These are phyloP conservation scores for Aspergillus niger DNA, from an alignment of 2,329 filamentous ascomycete genomes.

Conservation along the genomic window DNA sequence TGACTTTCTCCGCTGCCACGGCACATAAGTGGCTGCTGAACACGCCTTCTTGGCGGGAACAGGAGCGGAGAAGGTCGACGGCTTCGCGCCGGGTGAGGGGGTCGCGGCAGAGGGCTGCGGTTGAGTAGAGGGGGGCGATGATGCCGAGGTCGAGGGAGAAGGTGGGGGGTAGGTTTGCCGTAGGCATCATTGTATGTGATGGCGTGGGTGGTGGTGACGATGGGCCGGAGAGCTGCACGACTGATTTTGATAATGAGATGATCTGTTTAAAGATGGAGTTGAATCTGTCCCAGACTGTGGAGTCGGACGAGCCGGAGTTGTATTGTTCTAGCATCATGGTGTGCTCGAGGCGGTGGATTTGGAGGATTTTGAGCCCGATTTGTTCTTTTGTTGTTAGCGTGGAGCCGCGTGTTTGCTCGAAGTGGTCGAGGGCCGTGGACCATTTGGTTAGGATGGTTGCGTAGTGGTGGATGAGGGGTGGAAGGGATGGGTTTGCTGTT, in stretches of 20 bases:
- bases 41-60: conserved; percentile 26
- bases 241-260: conserved; percentile 26
- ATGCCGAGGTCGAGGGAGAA: conserved; percentile 36
- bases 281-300: conserved; percentile 28
- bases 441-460: not conserved
- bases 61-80: conserved; percentile 25
- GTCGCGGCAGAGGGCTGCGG: conserved; percentile 33
- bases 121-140: conserved; percentile 28
- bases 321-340: conserved; percentile 10
- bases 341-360: conserved; percentile 9
- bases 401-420: conserved; percentile 5
- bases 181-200: too few relatives aligned
- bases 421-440: conserved; percentile 6
- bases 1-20: conserved; percentile 23
- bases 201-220: not conserved
- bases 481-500: not conserved
- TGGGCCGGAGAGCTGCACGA: conserved; percentile 17
- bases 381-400: conserved; percentile 5
- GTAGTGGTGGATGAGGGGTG: not conserved
- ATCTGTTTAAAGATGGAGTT: conserved; percentile 28
- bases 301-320: conserved; percentile 14
- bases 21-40: conserved; percentile 25
- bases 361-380: conserved; percentile 8
- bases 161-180: not conserved
- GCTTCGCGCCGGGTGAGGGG: conserved; percentile 31